phyloP scores from a whole-genome alignment of 176 grass and related monocot species.

The Saccharum officinarum region DNA sequence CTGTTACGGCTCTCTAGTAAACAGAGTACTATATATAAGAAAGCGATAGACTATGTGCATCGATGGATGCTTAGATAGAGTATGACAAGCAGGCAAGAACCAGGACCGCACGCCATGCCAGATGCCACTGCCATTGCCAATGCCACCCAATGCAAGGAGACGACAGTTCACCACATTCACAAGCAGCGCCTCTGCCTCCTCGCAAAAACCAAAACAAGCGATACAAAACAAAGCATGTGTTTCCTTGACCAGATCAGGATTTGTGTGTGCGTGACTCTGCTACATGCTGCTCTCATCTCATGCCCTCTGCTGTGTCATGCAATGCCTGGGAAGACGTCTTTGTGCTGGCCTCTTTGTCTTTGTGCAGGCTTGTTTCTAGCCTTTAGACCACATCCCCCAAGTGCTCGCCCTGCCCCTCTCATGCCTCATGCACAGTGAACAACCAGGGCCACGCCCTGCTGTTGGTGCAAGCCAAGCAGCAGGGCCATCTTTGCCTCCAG shows the following conservation, averaged over 20 bases:
- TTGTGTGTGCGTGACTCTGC: slow-evolving; percentile 13
- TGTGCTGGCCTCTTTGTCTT: slow-evolving; percentile 56
- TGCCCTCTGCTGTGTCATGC: slow-evolving; percentile 23
- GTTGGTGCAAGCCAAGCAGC: slow-evolving; percentile 40
- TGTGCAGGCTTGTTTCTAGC: slow-evolving; percentile 39
- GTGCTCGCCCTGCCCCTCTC: not conserved
- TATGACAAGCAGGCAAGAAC: not conserved
- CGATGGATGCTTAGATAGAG: not conserved
- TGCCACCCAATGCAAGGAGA: slow-evolving; percentile 1
- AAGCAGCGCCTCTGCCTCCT: not conserved
- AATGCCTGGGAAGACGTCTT: slow-evolving; percentile 49
- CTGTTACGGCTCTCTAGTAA: not conserved
- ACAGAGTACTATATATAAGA: not conserved
- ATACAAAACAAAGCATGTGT: slow-evolving; percentile 36
- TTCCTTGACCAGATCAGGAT: slow-evolving; percentile 61
- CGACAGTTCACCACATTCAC: slow-evolving; percentile 38
- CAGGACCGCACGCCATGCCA: not conserved
- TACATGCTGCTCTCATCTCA: not conserved
- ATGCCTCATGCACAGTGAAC: not conserved
- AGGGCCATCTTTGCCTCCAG: slow-evolving; percentile 40
- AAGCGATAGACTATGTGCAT: not conserved
- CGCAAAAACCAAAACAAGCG: not conserved
- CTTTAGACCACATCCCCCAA: slow-evolving; percentile 38
- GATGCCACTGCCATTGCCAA: not conserved
- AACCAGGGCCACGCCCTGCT: slow-evolving; percentile 43